Evolutionary conservation across 768 basidiomycete genomes (phyloP), one percentile per base, ranked within the genome.

Genomic region (Suillus spraguei): DNA sequence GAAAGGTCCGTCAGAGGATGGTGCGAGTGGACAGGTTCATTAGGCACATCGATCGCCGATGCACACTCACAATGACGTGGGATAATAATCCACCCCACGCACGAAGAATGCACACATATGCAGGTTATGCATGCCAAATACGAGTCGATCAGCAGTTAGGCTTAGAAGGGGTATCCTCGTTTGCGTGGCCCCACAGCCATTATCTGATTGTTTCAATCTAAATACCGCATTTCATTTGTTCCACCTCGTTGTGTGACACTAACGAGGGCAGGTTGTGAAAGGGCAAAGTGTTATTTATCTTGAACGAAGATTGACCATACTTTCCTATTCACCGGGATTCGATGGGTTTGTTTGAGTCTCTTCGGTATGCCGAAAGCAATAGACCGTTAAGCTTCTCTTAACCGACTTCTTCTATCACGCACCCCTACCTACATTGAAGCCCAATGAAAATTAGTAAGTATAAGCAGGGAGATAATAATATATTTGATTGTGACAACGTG

Each of bases 221-320:
- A 7, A 16, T 6, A 8, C 38, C 55, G 5, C 36, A 14, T 38
- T 55, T 28, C 55, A 39, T 58, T 36, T 13, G 36, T 39, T 24
- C 55, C 55, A 58, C 55, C 55, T 39, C 39, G 55, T 38, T 38
- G 55, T 24, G 28, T 28, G 28, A 24, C 55, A 55, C n/a, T 9
- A 2, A 16, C 36, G 36, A 22, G 14, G 36, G 16, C 13, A 50
- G 16, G 16, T 38, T 22, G 36, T 35, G 13, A 1, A 54, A 35
- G 6, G 54, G 22, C 6, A 36, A 4, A 22, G 6, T 49, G 10
- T 32, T 32, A 17, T 20, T 17, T 2, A 20, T 7, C 28, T 32
- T 20, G 17, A 32, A 52, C 2, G 28, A 28, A 28, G 17, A 33
- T 52, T 33, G 32, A 1, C 28, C 17, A 5, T 33, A 10, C 50